Evolutionary conservation across 805 yeast genomes (phyloP).

Genomic region (Pichia insulana): DNA sequence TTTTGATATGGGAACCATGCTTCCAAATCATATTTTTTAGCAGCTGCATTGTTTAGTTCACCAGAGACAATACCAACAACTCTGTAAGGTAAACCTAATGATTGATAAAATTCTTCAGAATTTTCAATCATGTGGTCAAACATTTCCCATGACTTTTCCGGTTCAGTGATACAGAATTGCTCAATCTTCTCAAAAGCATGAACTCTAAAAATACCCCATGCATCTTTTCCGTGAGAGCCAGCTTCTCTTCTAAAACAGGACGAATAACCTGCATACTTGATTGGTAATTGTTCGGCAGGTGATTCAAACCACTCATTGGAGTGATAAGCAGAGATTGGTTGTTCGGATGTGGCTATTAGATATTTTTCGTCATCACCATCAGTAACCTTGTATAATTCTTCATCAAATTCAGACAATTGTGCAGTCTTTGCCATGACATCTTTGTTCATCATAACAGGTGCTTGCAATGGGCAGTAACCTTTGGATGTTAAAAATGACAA

Average conservation of each 20-base stretch:
- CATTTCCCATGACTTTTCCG: constrained; percentile 96
- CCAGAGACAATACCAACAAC: constrained; percentile 98
- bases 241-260: constrained; percentile 99
- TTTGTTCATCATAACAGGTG: constrained; percentile 99
- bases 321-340: constrained; percentile 97
- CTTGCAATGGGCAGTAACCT: constrained; percentile 86
- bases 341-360: constrained; percentile 96
- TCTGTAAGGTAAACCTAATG: constrained; percentile 89
- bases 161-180: constrained; percentile 93
- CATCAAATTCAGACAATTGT: constrained; percentile 95
- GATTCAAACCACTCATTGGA: constrained; percentile 97
- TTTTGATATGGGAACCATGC: constrained; percentile 99
- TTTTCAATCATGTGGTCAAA: constrained; percentile 89
- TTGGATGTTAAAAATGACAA: constrained; percentile 65
- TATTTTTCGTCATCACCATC: constrained; percentile 98
- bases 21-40: constrained; percentile 96
- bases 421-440: constrained; percentile 99
- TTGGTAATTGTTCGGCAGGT: constrained; percentile 93
- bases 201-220: constrained; percentile 99
- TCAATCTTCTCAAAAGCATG: constrained; percentile 98
- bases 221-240: constrained; percentile 98
- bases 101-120: constrained; percentile 89
- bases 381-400: constrained; percentile 91
- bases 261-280: constrained; percentile 95
- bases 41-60: constrained; percentile 97